Percentiles rank a stretch among this genome's conserved stretches.
Evolutionary conservation across 495 filamentous ascomycete genomes (phyloP).

Genomic region (Lophiostoma macrostomum): DNA sequence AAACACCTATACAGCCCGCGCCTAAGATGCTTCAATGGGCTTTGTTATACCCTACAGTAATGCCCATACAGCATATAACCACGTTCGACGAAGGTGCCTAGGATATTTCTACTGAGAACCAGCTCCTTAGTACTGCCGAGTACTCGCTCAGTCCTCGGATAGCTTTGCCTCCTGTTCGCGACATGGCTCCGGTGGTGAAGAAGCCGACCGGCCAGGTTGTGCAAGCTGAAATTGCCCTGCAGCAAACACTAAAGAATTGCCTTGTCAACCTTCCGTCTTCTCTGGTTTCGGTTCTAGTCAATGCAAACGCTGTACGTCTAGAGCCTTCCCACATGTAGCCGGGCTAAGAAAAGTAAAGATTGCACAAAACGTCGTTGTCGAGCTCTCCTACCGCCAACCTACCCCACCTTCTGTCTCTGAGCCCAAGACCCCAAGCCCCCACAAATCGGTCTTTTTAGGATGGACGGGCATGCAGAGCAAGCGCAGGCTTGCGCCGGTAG

Average conservation of each 20-base stretch:
- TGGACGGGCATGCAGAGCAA: conserved; percentile 98
- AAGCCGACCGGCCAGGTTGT: conserved; percentile 57
- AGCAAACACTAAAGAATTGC: conserved; percentile 80
- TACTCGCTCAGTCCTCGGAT: too few relatives aligned
- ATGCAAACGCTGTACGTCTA: conserved; percentile 74
- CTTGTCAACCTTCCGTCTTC: conserved; percentile 90
- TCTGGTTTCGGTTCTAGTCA: conserved; percentile 75
- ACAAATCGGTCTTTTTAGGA: conserved; percentile 76
- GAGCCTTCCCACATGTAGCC: too few relatives aligned
- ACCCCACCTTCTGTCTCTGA: conserved; percentile 23
- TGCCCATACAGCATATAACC: too few relatives aligned
- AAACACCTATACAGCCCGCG: too few relatives aligned
- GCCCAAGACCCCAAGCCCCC: conserved; percentile 42
- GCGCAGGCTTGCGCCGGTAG: conserved; percentile 67
- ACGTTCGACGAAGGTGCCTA: too few relatives aligned
- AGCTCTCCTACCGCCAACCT: conserved; percentile 54
- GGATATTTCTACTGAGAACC: too few relatives aligned
- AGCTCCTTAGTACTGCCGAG: too few relatives aligned
- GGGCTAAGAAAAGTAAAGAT: conserved; percentile 54
- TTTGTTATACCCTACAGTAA: too few relatives aligned
- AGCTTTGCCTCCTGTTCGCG: too few relatives aligned
- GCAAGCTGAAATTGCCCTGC: conserved; percentile 72
- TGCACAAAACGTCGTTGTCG: conserved; percentile 93
- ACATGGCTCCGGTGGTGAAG: conserved; percentile 40
- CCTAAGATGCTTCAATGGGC: too few relatives aligned